Evolutionary conservation across 192 early-diverging fungal genomes (phyloP).

Genomic region (Helicostylum pulchrum): DNA sequence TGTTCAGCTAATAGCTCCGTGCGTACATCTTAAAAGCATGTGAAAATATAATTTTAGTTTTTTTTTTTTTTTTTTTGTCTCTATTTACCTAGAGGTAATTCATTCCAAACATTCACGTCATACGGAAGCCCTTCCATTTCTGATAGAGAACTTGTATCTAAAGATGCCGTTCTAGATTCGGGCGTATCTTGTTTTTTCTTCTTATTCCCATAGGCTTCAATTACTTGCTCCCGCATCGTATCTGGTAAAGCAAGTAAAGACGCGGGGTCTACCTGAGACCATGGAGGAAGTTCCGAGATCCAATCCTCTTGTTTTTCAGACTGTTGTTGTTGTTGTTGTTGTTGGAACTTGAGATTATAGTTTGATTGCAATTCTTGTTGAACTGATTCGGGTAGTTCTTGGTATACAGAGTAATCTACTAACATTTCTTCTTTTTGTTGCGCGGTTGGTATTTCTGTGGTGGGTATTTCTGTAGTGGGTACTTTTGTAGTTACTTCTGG

Average conservation of each 20-base stretch:
- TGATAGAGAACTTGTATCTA: not conserved
- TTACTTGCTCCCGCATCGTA: constrained; percentile 25
- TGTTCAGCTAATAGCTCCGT: not conserved
- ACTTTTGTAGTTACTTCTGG: too few species aligned
- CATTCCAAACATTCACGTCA: constrained; percentile 8
- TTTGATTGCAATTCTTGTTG: constrained; percentile 33
- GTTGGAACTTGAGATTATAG: constrained; percentile 22
- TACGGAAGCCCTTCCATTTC: not conserved
- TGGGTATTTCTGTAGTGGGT: too few species aligned
- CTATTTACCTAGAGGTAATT: constrained; percentile 14
- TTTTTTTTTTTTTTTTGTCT: not conserved
- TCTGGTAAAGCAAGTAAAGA: constrained; percentile 39
- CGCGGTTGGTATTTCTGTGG: too few species aligned
- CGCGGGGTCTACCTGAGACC: constrained; percentile 49
- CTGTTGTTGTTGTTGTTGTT: not conserved
- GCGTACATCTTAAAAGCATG: not conserved
- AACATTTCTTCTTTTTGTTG: not conserved
- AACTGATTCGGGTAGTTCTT: constrained; percentile 38
- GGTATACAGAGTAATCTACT: constrained; percentile 33
- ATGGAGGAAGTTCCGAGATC: constrained; percentile 32
- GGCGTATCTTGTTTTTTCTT: not conserved
- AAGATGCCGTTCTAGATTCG: not conserved
- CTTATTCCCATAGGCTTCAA: constrained; percentile 23
- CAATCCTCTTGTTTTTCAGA: not conserved
- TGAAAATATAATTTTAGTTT: not conserved